Evolutionary conservation across 306 rosid genomes (phyloP).

Genomic region (Inga leiocalycina): DNA sequence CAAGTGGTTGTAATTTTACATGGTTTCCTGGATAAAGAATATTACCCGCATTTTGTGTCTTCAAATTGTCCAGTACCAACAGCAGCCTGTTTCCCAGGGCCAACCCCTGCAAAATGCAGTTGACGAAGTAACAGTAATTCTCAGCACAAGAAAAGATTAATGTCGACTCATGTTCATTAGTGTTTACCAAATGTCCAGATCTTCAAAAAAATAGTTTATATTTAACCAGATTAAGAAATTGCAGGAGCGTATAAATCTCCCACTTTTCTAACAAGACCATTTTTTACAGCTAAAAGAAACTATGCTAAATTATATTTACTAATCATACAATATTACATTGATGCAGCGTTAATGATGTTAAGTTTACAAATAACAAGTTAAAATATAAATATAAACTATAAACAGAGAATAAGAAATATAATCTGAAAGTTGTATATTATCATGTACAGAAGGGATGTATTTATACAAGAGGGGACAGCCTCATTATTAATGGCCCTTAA

Average conservation of each 20-base stretch:
- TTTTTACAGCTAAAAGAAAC: neutral
- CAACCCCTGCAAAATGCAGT: constrained; percentile 56
- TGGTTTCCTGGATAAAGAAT: constrained; percentile 6
- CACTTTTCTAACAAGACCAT: neutral
- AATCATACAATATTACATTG: constrained; percentile 13
- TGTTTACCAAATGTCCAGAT: constrained; percentile 15
- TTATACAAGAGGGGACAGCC: no score
- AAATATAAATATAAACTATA: constrained; percentile 1
- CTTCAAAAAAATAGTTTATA: constrained; percentile 6
- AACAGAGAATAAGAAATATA: no score
- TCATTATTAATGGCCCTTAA: no score
- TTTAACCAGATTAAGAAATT: constrained; percentile 15
- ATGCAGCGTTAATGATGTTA: constrained; percentile 2
- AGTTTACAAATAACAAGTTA: neutral
- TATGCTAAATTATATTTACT: constrained; percentile 6
- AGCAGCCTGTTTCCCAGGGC: constrained; percentile 77
- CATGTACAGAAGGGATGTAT: no score
- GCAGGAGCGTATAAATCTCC: neutral
- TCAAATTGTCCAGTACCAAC: constrained; percentile 75
- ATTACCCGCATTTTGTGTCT: constrained; percentile 80
- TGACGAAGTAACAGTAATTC: constrained; percentile 26
- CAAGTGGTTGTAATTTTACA: constrained; percentile 14
- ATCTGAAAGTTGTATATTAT: no score
- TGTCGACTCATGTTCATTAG: neutral
- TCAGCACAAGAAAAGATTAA: constrained; percentile 24